Base-by-base conservation (phyloP, 2,329 filamentous ascomycete species). In the Ophiostoma novo-ulmi region DNA sequence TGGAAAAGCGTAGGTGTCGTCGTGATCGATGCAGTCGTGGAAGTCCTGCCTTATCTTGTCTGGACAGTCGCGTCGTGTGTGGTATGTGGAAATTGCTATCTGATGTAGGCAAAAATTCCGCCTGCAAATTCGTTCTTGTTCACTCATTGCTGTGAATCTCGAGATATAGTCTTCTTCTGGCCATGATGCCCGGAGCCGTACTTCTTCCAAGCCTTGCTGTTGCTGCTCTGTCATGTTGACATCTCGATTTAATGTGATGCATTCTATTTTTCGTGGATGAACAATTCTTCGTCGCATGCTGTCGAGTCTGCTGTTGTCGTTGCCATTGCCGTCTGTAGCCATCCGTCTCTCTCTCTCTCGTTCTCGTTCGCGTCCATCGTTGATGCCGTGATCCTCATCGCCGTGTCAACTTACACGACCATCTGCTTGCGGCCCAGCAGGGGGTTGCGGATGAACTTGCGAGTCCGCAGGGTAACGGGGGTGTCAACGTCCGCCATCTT, bases 371-470 rank as follows among this genome's bases (percentile, higher is more conserved):
- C 20, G 31, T 6, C 35, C 44, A 20, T 17, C 58, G 58, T 31
- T n/a, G n/a, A 20, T 22, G 31, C 31, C 64, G 58, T 63, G 26
- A 17, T 63, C 14, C 11, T 35, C 63, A 65, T 20, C n/a, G 35
- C 63, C 63, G 36, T 20, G 22, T 48, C 64, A 78, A 90, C 91
- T 89, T 93, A 97, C 94, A 97, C 92, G 85, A 97, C 94, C 93
- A 98, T 97, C 91, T 98, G 94, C 89, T 97, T 97, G 84, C 94
- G 92, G 83, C 91, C 93, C 82, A 99, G 91, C 81, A 99, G 93
- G 84, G 95, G 92, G 90, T 99, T 99, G 88, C 94, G 93, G 87
- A 98, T 96, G 92, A 99, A 99, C 89, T 98, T 98, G 92, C 95
- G 94, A 85, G 95, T 99, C 87, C 95, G 89, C 86, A 94, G 85